Evolutionary conservation across 176 grass and related monocot species (phyloP), one percentile per base, ranked within the genome.

Genomic region (Ananas comosus): DNA sequence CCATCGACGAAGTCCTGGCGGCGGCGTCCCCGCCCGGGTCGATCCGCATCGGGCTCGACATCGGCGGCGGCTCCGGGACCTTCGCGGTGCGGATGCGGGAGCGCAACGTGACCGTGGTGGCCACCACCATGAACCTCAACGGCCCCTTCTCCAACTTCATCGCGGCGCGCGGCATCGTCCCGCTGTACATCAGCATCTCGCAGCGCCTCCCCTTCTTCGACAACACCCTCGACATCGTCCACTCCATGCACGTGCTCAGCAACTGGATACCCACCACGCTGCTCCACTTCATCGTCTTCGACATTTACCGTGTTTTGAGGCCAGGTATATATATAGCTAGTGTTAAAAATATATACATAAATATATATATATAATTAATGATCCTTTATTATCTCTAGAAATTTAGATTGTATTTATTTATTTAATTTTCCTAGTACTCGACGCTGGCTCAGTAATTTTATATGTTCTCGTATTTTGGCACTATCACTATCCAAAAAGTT

Each of bases 211-310:
- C 82, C 4, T 80, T 84, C 64, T 84, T 85, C 10, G 82, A 85
- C 56, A 85, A 85, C 66, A 85, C 82, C 1, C 65, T 85, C 1
- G 82, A 80, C 63, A 64, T 85, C 8, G 82, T 80, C 56, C 76
- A 85, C 66, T 85, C 82, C 14, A 85, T 85, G 82, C 82, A 85
- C 49, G 76, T 85, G 47, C 73, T 76, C 14, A 85, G 82, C 66
- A 85, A 85, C 65, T 80, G 82, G 76, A 85, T 85, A 17, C 76
- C 82, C 13, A 72, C 76, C 33, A 57, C 51, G 49, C 50, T 78
- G 23, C 63, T 84, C 23, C 82, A 84, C 23, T 84, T 75, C 64
- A 69, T 80, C 25, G 9, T 84, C 11, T 84, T 79, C 64, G 82
- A 84, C 49, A 42, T 71, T 16, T 79, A 84, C 11, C 51, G 76